These are phyloP conservation scores for Amanita rubescens DNA, from an alignment of 768 basidiomycete species.

Conservation along the genomic window DNA sequence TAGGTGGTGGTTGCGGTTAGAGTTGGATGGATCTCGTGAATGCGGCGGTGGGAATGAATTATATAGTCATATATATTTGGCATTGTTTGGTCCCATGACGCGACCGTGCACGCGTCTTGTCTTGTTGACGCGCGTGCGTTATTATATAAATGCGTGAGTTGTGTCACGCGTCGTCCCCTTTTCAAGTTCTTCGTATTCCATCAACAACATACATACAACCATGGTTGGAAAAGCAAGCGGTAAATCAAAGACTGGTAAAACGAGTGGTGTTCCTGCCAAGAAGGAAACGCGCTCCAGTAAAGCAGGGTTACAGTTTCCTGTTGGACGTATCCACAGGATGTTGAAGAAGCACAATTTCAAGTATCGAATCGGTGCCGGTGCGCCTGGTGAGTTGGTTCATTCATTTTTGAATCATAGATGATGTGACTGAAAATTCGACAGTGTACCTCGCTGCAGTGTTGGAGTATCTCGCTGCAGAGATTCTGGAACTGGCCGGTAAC, in stretches of 20 bases:
- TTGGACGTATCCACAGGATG: slow-evolving; percentile 75
- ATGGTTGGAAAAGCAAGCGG: slow-evolving; percentile 35
- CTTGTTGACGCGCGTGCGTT: slow-evolving; percentile 18
- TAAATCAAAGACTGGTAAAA: slow-evolving; percentile 40
- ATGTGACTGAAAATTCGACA: slow-evolving; percentile 19
- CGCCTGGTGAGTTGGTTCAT: slow-evolving; percentile 39
- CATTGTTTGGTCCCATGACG: slow-evolving; percentile 23
- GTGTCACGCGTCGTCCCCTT: background rate
- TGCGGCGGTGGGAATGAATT: slow-evolving; percentile 10
- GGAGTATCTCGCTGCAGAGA: slow-evolving; percentile 78
- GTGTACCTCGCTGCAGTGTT: slow-evolving; percentile 78
- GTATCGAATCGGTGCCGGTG: slow-evolving; percentile 69
- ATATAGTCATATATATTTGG: slow-evolving; percentile 29
- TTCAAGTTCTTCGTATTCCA: background rate
- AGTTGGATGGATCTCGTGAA: slow-evolving; percentile 14
- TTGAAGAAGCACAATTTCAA: slow-evolving; percentile 71
- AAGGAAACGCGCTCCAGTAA: slow-evolving; percentile 53
- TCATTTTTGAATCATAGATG: background rate
- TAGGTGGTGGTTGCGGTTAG: slow-evolving; percentile 16
- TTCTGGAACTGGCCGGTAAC: slow-evolving; percentile 75
- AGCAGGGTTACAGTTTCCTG: slow-evolving; percentile 65
- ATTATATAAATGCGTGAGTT: too few relatives aligned
- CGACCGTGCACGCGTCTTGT: slow-evolving; percentile 29
- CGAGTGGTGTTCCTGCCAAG: slow-evolving; percentile 28
- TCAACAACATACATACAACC: too few relatives aligned